These are phyloP conservation scores for Yamadazyma buinensis DNA, from an alignment of 1,139 yeast genomes.

Conservation along the genomic window DNA sequence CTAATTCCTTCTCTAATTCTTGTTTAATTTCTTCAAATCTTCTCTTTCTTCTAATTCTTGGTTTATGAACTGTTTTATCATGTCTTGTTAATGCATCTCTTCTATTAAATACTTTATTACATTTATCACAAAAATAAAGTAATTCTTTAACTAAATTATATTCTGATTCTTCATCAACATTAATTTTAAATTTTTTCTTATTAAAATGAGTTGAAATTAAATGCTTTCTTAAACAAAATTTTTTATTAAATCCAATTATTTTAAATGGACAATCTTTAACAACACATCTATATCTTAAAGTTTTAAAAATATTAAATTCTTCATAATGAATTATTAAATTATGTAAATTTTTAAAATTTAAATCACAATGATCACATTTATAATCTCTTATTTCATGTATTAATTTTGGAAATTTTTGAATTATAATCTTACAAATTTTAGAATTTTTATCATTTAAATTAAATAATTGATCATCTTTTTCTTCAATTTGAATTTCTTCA, in stretches of 20 bases:
- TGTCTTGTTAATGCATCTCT: constrained; percentile 55
- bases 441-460: no score
- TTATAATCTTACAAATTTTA: no score
- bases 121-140: constrained; percentile 20
- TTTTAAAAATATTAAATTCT: constrained; percentile 6
- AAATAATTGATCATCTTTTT: no score
- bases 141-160: constrained; percentile 6
- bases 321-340: constrained; percentile 11
- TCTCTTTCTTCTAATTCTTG: background rate
- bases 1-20: constrained; percentile 1
- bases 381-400: constrained; percentile 8
- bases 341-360: constrained; percentile 2
- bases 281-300: constrained; percentile 36
- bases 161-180: background rate
- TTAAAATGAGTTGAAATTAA: constrained; percentile 47
- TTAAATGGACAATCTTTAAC: constrained; percentile 57
- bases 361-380: constrained; percentile 12
- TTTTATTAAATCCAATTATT: constrained; percentile 52
- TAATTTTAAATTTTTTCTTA: constrained; percentile 8
- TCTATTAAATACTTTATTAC: constrained; percentile 50
- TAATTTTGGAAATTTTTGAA: no score
- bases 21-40: background rate
- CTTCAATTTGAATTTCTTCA: no score
- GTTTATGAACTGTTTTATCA: constrained; percentile 44
- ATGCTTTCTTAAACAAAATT: constrained; percentile 57